Evolutionary conservation across 805 yeast genomes (phyloP).

Genomic region (Yamadazyma sp.): DNA sequence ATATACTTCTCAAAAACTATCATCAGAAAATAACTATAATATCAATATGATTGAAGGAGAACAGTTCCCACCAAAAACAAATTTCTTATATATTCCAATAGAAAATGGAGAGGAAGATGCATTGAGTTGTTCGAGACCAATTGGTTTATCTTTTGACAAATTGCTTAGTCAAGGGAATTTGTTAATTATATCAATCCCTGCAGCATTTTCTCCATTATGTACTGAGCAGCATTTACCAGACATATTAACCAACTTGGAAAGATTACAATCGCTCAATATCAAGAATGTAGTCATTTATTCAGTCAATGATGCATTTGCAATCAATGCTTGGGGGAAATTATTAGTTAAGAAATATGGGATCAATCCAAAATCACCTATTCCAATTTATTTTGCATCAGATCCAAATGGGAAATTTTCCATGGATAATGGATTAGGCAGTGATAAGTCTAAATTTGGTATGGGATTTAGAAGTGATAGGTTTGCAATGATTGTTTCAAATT

Average conservation of each 20-base stretch:
- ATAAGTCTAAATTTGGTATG: slow-evolving; percentile 33
- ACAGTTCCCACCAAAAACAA: slow-evolving; percentile 31
- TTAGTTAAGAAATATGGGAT: slow-evolving; percentile 25
- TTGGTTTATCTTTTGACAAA: slow-evolving; percentile 31
- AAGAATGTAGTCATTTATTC: slow-evolving; percentile 33
- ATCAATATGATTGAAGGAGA: slow-evolving; percentile 24
- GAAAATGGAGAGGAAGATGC: slow-evolving; percentile 24
- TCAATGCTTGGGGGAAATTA: slow-evolving; percentile 44
- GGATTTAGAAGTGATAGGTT: slow-evolving; percentile 39
- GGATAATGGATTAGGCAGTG: slow-evolving; percentile 28
- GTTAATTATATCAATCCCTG: slow-evolving; percentile 40
- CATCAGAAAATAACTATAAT: no score
- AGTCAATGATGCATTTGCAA: slow-evolving; percentile 42
- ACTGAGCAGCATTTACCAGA: slow-evolving; percentile 44
- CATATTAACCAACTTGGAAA: slow-evolving; percentile 25
- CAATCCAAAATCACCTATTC: slow-evolving; percentile 15
- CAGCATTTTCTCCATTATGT: slow-evolving; percentile 45
- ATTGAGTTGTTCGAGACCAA: slow-evolving; percentile 35
- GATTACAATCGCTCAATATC: slow-evolving; percentile 27
- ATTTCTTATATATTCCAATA: slow-evolving; percentile 38
- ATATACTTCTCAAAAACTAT: no score
- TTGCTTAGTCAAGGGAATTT: slow-evolving; percentile 25
- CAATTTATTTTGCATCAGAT: slow-evolving; percentile 39
- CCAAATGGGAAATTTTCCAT: slow-evolving; percentile 33
- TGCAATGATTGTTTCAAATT: slow-evolving; percentile 32